A percentile compares a stretch with the other conserved stretches of the same genome.
phyloP scores from a whole-genome alignment of 1,284 basidiomycete genomes.

The Retiboletus flavoniger region DNA sequence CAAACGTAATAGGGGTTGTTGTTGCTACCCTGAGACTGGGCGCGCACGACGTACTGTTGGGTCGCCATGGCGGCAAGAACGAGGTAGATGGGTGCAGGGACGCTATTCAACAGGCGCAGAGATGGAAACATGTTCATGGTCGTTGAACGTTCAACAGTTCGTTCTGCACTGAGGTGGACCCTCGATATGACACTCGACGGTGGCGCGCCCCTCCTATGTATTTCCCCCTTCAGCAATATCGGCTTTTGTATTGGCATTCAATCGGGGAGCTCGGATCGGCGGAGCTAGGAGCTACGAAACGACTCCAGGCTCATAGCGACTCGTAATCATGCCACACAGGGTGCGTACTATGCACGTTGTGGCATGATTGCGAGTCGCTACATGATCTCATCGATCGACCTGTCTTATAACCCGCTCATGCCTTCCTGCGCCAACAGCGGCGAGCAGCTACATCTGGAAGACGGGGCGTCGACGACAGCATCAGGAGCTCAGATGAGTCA shows the following conservation, averaged over 20 bases:
- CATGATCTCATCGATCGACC: no score
- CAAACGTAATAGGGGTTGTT: slow-evolving; percentile 11
- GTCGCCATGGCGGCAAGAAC: slow-evolving; percentile 5
- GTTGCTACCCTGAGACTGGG: neutral
- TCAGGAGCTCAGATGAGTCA: no score
- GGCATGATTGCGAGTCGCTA: no score
- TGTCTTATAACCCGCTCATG: no score
- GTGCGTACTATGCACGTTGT: no score
- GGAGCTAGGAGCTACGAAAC: neutral
- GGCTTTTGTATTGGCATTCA: neutral
- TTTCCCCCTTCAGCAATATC: neutral
- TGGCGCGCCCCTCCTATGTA: neutral
- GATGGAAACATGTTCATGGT: neutral
- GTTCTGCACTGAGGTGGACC: no score
- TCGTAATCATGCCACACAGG: no score
- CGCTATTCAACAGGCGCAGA: neutral
- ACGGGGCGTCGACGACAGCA: no score
- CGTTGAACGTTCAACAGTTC: neutral
- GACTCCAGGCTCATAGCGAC: no score
- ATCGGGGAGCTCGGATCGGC: neutral
- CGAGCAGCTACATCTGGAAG: no score
- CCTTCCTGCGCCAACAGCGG: no score
- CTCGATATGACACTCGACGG: no score
- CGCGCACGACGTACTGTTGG: slow-evolving; percentile 1
- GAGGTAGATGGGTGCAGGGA: neutral